Evolutionary conservation across 257 asterid species (phyloP).

Genomic region (Pogostemon cablin): DNA sequence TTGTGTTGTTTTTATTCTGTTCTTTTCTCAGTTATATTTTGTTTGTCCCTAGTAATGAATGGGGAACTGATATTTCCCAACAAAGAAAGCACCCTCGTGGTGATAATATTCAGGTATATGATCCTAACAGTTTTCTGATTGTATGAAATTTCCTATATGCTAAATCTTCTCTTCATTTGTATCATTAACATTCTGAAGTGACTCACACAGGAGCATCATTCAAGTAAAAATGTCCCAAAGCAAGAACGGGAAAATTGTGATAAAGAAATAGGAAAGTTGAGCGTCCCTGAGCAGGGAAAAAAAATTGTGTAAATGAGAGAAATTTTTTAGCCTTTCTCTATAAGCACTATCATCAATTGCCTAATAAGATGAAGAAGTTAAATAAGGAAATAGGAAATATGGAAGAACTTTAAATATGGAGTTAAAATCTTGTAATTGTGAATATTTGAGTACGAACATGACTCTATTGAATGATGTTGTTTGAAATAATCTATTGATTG

Average conservation of each 20-base stretch:
- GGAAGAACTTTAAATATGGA: constrained; percentile 6
- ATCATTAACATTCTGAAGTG: constrained; percentile 7
- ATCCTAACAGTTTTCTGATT: constrained; percentile 25
- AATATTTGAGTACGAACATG: too few species aligned
- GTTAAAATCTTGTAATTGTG: neutral
- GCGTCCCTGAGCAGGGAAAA: constrained; percentile 22
- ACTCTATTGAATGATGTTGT: too few species aligned
- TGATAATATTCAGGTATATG: constrained; percentile 78
- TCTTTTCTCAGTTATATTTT: too few species aligned
- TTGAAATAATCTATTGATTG: too few species aligned
- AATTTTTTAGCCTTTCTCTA: neutral
- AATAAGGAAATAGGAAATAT: neutral
- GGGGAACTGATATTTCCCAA: too few species aligned
- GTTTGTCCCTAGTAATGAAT: too few species aligned
- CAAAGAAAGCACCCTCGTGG: constrained; percentile 86
- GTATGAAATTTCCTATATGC: constrained; percentile 18
- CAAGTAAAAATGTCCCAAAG: neutral
- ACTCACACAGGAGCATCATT: constrained; percentile 19
- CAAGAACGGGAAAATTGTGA: constrained; percentile 10
- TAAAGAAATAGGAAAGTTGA: neutral
- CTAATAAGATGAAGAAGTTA: neutral
- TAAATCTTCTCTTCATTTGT: constrained; percentile 22
- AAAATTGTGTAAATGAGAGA: neutral
- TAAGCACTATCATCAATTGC: constrained; percentile 12
- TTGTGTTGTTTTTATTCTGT: too few species aligned